Evolutionary conservation across 352 stramenopile genomes (phyloP).

Genomic region (Globisporangium nagaii): DNA sequence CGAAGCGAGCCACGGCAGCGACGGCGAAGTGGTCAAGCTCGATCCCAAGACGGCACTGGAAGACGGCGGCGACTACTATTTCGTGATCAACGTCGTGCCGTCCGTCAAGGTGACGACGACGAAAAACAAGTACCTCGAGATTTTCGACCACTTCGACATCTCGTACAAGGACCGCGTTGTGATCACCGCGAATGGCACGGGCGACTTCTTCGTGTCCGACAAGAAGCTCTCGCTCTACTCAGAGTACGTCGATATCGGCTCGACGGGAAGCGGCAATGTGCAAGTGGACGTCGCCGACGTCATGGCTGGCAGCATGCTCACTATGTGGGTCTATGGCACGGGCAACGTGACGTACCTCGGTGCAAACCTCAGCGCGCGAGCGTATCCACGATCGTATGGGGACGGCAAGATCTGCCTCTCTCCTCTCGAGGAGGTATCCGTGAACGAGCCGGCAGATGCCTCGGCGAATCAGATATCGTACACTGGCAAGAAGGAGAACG

Average conservation of each 20-base stretch:
- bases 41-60: background rate
- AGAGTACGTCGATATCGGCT: background rate
- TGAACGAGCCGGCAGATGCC: too few species aligned
- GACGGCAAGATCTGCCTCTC: background rate
- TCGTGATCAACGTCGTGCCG: background rate
- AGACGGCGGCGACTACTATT: background rate
- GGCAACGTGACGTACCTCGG: background rate
- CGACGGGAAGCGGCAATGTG: background rate
- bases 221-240: background rate
- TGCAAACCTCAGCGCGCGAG: background rate
- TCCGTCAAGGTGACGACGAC: too few species aligned
- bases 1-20: background rate
- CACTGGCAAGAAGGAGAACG: background rate
- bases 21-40: background rate
- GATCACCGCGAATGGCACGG: background rate
- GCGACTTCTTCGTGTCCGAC: background rate
- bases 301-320: background rate
- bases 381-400: background rate
- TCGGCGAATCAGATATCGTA: background rate
- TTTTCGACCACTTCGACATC: too few species aligned
- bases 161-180: background rate
- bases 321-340: background rate
- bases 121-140: too few species aligned
- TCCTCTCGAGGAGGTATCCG: background rate
- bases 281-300: background rate